phyloP scores from a whole-genome alignment of 495 filamentous ascomycete genomes.

The Tetracladium marchalianum region DNA sequence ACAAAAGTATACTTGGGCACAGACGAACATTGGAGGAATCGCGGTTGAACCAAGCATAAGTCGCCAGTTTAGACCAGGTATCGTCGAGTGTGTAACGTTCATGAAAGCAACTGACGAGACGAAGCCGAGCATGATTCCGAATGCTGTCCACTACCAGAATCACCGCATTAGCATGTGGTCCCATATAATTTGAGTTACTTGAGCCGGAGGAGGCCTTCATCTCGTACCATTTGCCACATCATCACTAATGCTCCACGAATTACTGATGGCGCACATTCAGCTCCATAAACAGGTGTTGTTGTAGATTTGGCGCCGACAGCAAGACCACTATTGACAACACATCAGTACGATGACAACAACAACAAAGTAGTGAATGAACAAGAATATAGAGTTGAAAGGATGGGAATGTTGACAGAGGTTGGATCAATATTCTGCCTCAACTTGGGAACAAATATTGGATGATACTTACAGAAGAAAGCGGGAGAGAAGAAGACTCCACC shows the following conservation, averaged over 20 bases:
- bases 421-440: too few species aligned
- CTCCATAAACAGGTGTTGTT: conserved; percentile 70
- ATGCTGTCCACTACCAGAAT: conserved; percentile 1
- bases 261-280: conserved; percentile 60
- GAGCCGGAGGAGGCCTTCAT: too few species aligned
- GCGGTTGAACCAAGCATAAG: conserved; percentile 47
- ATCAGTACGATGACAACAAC: too few species aligned
- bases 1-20: conserved; percentile 43
- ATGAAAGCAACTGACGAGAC: background rate
- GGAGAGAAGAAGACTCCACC: too few species aligned
- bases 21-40: conserved; percentile 46
- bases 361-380: too few species aligned
- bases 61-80: background rate
- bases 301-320: conserved; percentile 76
- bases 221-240: conserved; percentile 66
- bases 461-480: too few species aligned
- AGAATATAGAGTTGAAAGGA: too few species aligned
- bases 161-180: too few species aligned
- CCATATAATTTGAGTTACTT: too few species aligned
- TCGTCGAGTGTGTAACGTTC: background rate
- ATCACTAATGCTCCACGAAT: conserved; percentile 70
- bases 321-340: conserved; percentile 33
- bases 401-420: too few species aligned
- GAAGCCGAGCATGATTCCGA: conserved; percentile 2
- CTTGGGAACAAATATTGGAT: too few species aligned